phyloP scores from a whole-genome alignment of 371 early-diverging fungal species.

The Quaeritorhiza haematococci region DNA sequence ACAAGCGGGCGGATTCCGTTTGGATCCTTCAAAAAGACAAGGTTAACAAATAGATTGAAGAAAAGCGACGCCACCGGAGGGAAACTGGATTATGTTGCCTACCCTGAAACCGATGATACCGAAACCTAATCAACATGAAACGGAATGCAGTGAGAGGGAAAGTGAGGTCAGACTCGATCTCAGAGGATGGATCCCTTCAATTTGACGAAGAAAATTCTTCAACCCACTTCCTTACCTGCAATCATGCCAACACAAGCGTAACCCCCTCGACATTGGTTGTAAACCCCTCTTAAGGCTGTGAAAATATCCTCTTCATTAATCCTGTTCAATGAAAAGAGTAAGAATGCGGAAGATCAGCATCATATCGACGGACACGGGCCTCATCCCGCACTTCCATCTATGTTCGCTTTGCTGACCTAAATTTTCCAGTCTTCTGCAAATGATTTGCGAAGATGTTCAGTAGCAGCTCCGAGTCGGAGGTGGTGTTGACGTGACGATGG shows the following conservation, averaged over 20 bases:
- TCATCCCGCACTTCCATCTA: neutral
- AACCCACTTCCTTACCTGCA: conserved; percentile 65
- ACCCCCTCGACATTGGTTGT: conserved; percentile 79
- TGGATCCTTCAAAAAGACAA: conserved; percentile 62
- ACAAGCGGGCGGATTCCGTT: conserved; percentile 93
- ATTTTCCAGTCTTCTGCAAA: conserved; percentile 86
- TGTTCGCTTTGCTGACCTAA: conserved; percentile 46
- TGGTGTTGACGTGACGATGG: conserved; percentile 97
- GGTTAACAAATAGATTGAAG: too few species aligned
- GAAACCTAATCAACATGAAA: conserved; percentile 7
- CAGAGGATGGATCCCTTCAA: too few species aligned
- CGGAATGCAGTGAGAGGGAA: neutral
- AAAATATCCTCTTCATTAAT: conserved; percentile 96
- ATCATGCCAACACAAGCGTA: conserved; percentile 94
- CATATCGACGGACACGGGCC: conserved; percentile 2
- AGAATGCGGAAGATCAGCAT: neutral
- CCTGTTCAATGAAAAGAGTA: conserved; percentile 34
- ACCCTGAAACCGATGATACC: conserved; percentile 26
- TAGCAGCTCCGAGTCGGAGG: conserved; percentile 94
- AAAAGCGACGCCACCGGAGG: too few species aligned
- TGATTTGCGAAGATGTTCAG: conserved; percentile 87
- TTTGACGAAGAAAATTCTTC: too few species aligned
- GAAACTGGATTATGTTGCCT: neutral
- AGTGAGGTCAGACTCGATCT: neutral
- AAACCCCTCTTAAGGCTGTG: conserved; percentile 78